Percentiles rank a stretch among this genome's conserved stretches.
Evolutionary conservation across 257 asterid species (phyloP).

Genomic region (Fraxinus quadrangulata): DNA sequence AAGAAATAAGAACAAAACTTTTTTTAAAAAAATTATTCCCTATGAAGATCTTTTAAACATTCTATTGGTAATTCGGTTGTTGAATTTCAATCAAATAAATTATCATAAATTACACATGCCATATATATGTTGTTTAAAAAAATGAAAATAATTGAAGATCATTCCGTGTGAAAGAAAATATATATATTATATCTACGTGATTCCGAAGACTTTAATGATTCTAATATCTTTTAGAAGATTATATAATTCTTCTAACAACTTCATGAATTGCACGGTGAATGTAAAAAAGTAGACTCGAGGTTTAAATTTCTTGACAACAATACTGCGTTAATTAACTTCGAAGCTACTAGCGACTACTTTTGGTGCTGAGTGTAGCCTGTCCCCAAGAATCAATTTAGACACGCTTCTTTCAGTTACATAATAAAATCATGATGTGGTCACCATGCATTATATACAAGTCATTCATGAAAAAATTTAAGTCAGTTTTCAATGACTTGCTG

Average conservation of each 20-base stretch:
- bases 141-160: not conserved
- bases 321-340: no score
- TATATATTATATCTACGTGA: not conserved
- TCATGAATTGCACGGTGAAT: not conserved
- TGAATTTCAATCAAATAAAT: slow-evolving; percentile 14
- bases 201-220: not conserved
- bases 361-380: no score
- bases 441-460: not conserved
- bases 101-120: slow-evolving; percentile 21
- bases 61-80: not conserved
- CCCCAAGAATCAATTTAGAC: no score
- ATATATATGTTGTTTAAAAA: not conserved
- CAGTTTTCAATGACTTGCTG: not conserved
- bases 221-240: not conserved
- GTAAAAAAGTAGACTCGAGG: no score
- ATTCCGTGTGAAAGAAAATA: not conserved
- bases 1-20: slow-evolving; percentile 13
- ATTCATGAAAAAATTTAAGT: no score
- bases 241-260: not conserved
- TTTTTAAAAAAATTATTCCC: slow-evolving; percentile 16
- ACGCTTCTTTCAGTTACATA: no score
- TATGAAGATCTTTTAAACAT: not conserved
- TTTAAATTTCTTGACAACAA: no score
- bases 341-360: no score
- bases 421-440: not conserved